Evolutionary conservation across 495 filamentous ascomycete species (phyloP).

Genomic region (Cladorrhinum samala): DNA sequence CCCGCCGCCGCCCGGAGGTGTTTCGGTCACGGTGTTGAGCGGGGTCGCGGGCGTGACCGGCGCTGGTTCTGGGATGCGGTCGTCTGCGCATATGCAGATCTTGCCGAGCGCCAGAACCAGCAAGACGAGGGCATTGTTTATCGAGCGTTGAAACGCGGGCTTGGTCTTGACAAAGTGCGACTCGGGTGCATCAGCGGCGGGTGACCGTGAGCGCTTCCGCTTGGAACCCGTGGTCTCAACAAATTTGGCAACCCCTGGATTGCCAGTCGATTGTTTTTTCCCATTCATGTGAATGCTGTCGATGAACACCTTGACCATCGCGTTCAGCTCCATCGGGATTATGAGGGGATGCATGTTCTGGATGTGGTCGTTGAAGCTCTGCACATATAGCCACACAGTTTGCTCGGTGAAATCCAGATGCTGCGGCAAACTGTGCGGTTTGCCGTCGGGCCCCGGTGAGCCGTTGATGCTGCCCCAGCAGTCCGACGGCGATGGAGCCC

Average conservation of each 20-base stretch:
- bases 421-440: slow-evolving; percentile 40
- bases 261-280: slow-evolving; percentile 17
- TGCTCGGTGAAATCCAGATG: slow-evolving; percentile 56
- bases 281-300: slow-evolving; percentile 33
- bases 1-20: slow-evolving; percentile 20
- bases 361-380: slow-evolving; percentile 71
- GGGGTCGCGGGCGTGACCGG: slow-evolving; percentile 29
- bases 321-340: slow-evolving; percentile 40
- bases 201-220: slow-evolving; percentile 57
- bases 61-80: slow-evolving; percentile 54
- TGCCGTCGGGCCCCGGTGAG: slow-evolving; percentile 30
- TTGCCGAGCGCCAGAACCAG: slow-evolving; percentile 81
- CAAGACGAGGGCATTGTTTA: slow-evolving; percentile 70
- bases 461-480: slow-evolving; percentile 47
- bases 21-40: neutral
- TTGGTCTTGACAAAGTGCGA: slow-evolving; percentile 32
- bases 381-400: slow-evolving; percentile 57
- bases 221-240: slow-evolving; percentile 26
- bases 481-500: slow-evolving; percentile 42
- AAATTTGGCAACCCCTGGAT: slow-evolving; percentile 24
- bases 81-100: slow-evolving; percentile 61
- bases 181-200: slow-evolving; percentile 30
- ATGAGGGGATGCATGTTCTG: slow-evolving; percentile 90
- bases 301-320: slow-evolving; percentile 45
- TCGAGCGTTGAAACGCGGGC: slow-evolving; percentile 48